Evolutionary conservation across 2,329 filamentous ascomycete species (phyloP).

Genomic region (Aspergillus spinulosporus): DNA sequence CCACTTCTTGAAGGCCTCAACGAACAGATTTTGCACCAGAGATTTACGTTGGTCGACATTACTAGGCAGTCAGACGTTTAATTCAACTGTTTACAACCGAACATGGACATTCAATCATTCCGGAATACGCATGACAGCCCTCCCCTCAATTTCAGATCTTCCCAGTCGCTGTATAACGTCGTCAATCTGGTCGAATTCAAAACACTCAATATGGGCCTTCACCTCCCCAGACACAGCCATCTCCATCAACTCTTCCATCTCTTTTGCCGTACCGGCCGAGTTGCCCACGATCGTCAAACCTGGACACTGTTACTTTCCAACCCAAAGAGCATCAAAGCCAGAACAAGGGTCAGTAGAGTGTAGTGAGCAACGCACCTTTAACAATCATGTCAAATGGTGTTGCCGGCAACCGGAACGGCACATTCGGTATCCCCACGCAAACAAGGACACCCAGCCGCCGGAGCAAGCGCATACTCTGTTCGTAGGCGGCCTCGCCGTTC

Average conservation of each 20-base stretch:
- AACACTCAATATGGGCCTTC: conserved; percentile 39
- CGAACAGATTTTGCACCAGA: no score
- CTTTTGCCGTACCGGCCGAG: conserved; percentile 46
- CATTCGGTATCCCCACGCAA: conserved; percentile 49
- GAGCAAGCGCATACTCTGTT: conserved; percentile 46
- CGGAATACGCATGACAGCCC: conserved; percentile 39
- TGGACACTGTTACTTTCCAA: conserved; percentile 17
- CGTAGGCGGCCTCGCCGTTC: conserved; percentile 48
- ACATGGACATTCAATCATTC: not conserved
- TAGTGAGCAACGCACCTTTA: conserved; percentile 33
- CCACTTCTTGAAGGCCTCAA: no score
- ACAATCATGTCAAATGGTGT: conserved; percentile 51
- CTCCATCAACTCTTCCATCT: conserved; percentile 50
- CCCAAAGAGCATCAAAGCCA: not conserved
- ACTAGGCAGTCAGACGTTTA: no score
- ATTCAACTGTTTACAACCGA: not conserved
- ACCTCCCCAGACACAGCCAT: conserved; percentile 47
- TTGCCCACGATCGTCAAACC: conserved; percentile 49
- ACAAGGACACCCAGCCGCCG: conserved; percentile 50
- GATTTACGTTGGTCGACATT: no score
- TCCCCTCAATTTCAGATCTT: conserved; percentile 40
- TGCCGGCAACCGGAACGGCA: conserved; percentile 47
- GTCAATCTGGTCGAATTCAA: conserved; percentile 37
- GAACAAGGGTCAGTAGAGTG: not conserved
- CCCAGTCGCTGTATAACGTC: conserved; percentile 38